These are phyloP conservation scores for Ustanciosporium gigantosporum DNA, from an alignment of 1,284 basidiomycete species.

Conservation along the genomic window DNA sequence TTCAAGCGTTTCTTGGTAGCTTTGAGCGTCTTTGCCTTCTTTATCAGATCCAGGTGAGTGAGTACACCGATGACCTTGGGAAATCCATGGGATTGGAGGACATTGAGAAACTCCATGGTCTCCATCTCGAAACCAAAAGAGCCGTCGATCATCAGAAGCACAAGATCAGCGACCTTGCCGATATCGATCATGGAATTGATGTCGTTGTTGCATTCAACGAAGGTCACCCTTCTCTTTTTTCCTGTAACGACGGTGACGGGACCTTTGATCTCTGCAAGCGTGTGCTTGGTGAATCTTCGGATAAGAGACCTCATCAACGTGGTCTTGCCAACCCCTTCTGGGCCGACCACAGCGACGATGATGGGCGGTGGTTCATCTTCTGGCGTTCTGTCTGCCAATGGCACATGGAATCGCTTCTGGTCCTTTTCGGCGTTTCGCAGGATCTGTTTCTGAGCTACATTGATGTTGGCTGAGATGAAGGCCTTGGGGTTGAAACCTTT, in stretches of 20 bases:
- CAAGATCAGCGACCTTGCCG: slow-evolving; percentile 92
- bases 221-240: slow-evolving; percentile 88
- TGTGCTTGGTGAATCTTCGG: slow-evolving; percentile 91
- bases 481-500: slow-evolving; percentile 86
- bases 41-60: slow-evolving; percentile 94
- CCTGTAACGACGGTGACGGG: slow-evolving; percentile 92
- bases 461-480: slow-evolving; percentile 72
- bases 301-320: slow-evolving; percentile 91
- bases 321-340: slow-evolving; percentile 92
- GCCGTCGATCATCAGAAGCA: slow-evolving; percentile 95
- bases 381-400: slow-evolving; percentile 83
- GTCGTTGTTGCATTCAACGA: slow-evolving; percentile 97
- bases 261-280: slow-evolving; percentile 83
- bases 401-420: slow-evolving; percentile 93
- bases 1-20: slow-evolving; percentile 93
- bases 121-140: slow-evolving; percentile 99
- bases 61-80: slow-evolving; percentile 97
- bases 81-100: slow-evolving; percentile 94
- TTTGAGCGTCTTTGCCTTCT: slow-evolving; percentile 83
- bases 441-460: slow-evolving; percentile 73
- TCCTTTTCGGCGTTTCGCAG: slow-evolving; percentile 89
- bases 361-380: slow-evolving; percentile 90
- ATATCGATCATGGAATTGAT: slow-evolving; percentile 98
- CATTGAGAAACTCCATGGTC: slow-evolving; percentile 97
- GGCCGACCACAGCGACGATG: slow-evolving; percentile 94